A percentile compares a stretch with the other conserved stretches of the same genome.
These are phyloP conservation scores for Panus rudis DNA, from an alignment of 768 basidiomycete genomes.

Conservation along the genomic window DNA sequence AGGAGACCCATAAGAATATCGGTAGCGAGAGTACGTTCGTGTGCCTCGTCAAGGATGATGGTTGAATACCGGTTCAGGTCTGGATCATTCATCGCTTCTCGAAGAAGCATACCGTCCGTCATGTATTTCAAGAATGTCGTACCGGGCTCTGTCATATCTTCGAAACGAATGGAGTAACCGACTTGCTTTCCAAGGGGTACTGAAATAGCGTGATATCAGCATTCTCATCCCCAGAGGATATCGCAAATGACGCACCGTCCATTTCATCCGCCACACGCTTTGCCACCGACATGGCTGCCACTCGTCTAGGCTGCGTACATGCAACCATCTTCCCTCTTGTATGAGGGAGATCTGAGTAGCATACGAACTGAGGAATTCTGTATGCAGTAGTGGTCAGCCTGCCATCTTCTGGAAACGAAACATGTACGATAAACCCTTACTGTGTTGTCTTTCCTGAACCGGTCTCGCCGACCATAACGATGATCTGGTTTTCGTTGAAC, in stretches of 20 bases:
- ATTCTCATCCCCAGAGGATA: too few species aligned
- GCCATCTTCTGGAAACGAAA: background rate
- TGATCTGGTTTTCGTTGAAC: conserved; percentile 78
- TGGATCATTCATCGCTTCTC: conserved; percentile 97
- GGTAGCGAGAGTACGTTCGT: conserved; percentile 95
- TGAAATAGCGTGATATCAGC: conserved; percentile 25
- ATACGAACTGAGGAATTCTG: conserved; percentile 96
- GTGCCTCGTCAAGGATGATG: conserved; percentile 97
- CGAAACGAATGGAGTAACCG: conserved; percentile 97
- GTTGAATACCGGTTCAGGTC: conserved; percentile 86
- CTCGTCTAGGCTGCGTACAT: conserved; percentile 93
- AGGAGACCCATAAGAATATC: conserved; percentile 98
- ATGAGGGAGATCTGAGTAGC: conserved; percentile 89
- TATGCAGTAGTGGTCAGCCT: conserved; percentile 12
- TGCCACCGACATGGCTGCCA: conserved; percentile 96
- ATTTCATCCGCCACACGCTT: conserved; percentile 99
- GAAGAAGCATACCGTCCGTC: conserved; percentile 99
- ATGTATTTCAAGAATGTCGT: conserved; percentile 98
- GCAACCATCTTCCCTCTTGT: conserved; percentile 86
- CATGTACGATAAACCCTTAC: conserved; percentile 34
- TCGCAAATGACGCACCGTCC: conserved; percentile 63
- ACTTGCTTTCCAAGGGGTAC: conserved; percentile 92
- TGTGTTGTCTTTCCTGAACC: conserved; percentile 96
- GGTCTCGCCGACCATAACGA: conserved; percentile 90
- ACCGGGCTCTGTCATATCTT: conserved; percentile 87